phyloP scores from a whole-genome alignment of 2,329 filamentous ascomycete genomes.

The Fusarium mexicanum region DNA sequence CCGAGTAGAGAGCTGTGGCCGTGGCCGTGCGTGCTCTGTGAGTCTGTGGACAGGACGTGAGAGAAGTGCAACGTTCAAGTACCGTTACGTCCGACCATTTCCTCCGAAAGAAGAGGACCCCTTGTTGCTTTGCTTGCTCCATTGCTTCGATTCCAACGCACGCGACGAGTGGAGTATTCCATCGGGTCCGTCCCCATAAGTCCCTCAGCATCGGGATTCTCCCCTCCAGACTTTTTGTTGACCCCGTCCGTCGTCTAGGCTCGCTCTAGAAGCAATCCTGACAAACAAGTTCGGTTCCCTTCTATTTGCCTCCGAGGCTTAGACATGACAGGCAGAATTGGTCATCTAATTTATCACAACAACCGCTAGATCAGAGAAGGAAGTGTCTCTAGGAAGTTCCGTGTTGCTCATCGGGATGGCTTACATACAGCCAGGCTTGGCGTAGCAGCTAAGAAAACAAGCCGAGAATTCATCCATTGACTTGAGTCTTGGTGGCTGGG shows the following conservation, averaged over 20 bases:
- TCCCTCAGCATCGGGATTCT: slow-evolving; percentile 34
- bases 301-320: background rate
- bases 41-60: background rate
- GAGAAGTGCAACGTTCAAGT: slow-evolving; percentile 2
- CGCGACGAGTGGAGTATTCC: slow-evolving; percentile 38
- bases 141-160: slow-evolving; percentile 9
- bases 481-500: background rate
- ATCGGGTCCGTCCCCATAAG: slow-evolving; percentile 31
- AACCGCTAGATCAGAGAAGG: slow-evolving; percentile 9
- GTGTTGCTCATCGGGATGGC: slow-evolving; percentile 22
- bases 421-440: slow-evolving; percentile 29
- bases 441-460: slow-evolving; percentile 18
- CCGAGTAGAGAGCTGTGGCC: background rate
- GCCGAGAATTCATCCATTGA: slow-evolving; percentile 12
- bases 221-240: slow-evolving; percentile 4
- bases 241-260: background rate
- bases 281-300: background rate
- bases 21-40: background rate
- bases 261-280: slow-evolving; percentile 26
- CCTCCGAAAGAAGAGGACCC: slow-evolving; percentile 18
- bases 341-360: background rate
- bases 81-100: background rate
- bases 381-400: slow-evolving; percentile 5
- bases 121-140: background rate
- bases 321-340: background rate